A percentile compares a stretch with the other conserved stretches of the same genome.
Evolutionary conservation across 2,329 filamentous ascomycete genomes (phyloP).

Genomic region (Hypoxylon sp.): DNA sequence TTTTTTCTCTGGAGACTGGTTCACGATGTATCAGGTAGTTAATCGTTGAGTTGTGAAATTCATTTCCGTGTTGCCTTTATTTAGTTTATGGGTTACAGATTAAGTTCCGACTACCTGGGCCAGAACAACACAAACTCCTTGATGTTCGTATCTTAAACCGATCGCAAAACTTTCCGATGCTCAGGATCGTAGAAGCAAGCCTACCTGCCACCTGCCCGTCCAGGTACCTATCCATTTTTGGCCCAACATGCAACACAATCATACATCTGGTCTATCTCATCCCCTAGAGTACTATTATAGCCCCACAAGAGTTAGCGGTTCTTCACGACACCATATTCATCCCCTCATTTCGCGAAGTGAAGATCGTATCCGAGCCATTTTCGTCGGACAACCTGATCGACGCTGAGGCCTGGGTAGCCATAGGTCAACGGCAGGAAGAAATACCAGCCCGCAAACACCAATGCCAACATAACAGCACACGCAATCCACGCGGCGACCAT

Average conservation of each 20-base stretch:
- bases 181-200: slow-evolving; percentile 22
- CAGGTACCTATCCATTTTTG: slow-evolving; percentile 38
- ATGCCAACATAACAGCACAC: slow-evolving; percentile 73
- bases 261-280: slow-evolving; percentile 41
- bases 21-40: background rate
- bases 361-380: slow-evolving; percentile 98
- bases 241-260: slow-evolving; percentile 39
- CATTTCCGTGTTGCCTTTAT: slow-evolving; percentile 24
- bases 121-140: slow-evolving; percentile 5
- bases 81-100: slow-evolving; percentile 23
- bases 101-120: slow-evolving; percentile 22
- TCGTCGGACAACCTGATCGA: slow-evolving; percentile 81
- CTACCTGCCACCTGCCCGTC: slow-evolving; percentile 31
- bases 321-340: slow-evolving; percentile 2
- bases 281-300: slow-evolving; percentile 16
- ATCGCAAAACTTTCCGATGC: slow-evolving; percentile 30
- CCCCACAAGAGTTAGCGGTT: slow-evolving; percentile 19
- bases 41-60: slow-evolving; percentile 24
- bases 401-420: slow-evolving; percentile 86
- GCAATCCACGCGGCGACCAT: slow-evolving; percentile 84
- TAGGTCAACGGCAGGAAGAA: slow-evolving; percentile 97
- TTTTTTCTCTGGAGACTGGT: background rate
- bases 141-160: slow-evolving; percentile 29
- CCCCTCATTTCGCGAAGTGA: slow-evolving; percentile 94
- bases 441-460: slow-evolving; percentile 82